Percentiles rank a stretch among this genome's conserved stretches.
These are phyloP conservation scores for Solanum dulcamara DNA, from an alignment of 257 asterid genomes.

Conservation along the genomic window DNA sequence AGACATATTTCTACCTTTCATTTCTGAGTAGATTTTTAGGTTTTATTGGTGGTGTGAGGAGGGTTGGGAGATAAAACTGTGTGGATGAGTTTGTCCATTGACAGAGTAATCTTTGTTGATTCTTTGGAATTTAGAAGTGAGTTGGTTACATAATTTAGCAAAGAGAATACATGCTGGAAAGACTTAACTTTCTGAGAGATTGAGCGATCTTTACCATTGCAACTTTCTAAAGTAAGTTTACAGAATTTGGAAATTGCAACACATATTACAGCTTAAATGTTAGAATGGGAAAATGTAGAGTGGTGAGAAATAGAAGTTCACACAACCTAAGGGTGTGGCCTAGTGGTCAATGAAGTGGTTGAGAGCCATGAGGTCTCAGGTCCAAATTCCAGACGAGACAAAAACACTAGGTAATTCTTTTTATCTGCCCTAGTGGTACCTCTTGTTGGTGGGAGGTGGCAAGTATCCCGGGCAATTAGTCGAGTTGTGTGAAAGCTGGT, in stretches of 20 bases:
- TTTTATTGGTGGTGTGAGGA: neutral
- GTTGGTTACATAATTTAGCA: neutral
- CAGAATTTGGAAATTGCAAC: neutral
- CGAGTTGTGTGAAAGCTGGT: too few relatives aligned
- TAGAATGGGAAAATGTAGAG: neutral
- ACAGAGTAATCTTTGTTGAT: neutral
- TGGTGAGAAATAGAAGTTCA: neutral
- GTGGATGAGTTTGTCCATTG: neutral
- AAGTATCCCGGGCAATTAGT: neutral
- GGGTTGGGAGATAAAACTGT: neutral
- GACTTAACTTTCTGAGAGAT: neutral
- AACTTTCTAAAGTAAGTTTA: neutral
- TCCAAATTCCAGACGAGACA: too few relatives aligned
- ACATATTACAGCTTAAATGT: neutral
- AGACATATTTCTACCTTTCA: neutral
- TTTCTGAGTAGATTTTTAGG: neutral
- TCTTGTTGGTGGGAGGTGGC: neutral
- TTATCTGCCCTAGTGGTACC: too few relatives aligned
- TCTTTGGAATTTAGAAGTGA: neutral
- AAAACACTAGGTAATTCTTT: too few relatives aligned
- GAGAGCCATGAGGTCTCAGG: too few relatives aligned
- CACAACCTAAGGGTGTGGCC: neutral
- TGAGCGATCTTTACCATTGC: neutral
- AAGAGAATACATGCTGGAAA: neutral
- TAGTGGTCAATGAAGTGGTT: too few relatives aligned